Evolutionary conservation across 768 basidiomycete genomes (phyloP).

Genomic region (Tricholoma saponaceum): DNA sequence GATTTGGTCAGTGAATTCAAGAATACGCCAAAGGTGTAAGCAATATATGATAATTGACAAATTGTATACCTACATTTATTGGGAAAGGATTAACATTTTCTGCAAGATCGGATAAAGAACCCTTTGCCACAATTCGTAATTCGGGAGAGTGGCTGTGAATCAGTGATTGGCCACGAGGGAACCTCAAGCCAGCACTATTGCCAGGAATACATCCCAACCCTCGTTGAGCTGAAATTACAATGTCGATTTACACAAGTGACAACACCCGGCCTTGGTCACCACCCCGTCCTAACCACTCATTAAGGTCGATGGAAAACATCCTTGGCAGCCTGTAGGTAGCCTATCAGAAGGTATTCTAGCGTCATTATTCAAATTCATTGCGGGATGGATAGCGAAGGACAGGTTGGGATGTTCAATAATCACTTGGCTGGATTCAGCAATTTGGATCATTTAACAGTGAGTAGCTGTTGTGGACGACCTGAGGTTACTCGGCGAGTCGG

Average conservation of each 20-base stretch:
- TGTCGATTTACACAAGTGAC: background rate
- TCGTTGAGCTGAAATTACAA: background rate
- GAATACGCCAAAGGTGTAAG: constrained; percentile 14
- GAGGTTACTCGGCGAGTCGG: background rate
- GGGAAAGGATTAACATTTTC: background rate
- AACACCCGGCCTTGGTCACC: background rate
- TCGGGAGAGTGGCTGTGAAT: background rate
- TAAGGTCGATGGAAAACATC: background rate
- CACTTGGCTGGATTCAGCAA: constrained; percentile 23
- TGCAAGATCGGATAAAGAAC: background rate
- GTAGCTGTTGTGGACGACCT: background rate
- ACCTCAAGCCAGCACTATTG: background rate
- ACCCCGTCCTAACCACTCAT: background rate
- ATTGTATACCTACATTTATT: background rate
- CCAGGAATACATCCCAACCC: background rate
- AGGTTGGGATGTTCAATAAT: constrained; percentile 26
- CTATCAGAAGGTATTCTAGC: too few relatives aligned
- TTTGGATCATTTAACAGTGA: constrained; percentile 26
- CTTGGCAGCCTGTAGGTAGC: background rate
- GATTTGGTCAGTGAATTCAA: constrained; percentile 63
- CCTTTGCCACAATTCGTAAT: background rate
- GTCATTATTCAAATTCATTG: background rate
- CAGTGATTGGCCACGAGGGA: background rate
- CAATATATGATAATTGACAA: background rate
- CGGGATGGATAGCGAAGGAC: constrained; percentile 19